Conservation (phyloP, 2,329 filamentous ascomycete species). For the Alternaria alternata region DNA sequence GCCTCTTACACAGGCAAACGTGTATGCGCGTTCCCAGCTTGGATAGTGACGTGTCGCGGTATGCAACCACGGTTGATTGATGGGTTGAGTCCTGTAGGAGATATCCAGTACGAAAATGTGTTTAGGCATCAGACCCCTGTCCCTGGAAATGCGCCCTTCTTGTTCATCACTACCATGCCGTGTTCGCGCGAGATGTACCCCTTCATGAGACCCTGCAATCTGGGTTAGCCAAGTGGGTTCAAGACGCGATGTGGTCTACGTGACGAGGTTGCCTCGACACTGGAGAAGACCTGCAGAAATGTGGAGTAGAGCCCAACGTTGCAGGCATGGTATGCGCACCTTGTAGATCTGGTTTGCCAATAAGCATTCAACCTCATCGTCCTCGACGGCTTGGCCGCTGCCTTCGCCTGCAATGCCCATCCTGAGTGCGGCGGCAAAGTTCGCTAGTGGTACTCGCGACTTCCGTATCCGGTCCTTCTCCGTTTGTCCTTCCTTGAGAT, state of each 20-base stretch:
- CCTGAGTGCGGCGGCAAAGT: slow-evolving; percentile 86
- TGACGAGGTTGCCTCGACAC: slow-evolving; percentile 20
- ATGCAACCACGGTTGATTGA: slow-evolving; percentile 15
- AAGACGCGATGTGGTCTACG: slow-evolving; percentile 5
- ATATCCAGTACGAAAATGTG: slow-evolving; percentile 16
- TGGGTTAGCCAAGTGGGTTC: slow-evolving; percentile 26
- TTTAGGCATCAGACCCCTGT: slow-evolving; percentile 69
- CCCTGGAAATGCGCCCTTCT: slow-evolving; percentile 90
- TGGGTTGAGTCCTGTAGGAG: slow-evolving; percentile 14
- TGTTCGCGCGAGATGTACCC: slow-evolving; percentile 95
- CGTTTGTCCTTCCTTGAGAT: slow-evolving; percentile 72
- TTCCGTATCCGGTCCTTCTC: slow-evolving; percentile 68
- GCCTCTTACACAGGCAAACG: not conserved
- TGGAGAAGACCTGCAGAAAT: not conserved
- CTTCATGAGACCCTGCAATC: slow-evolving; percentile 84
- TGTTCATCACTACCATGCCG: slow-evolving; percentile 90
- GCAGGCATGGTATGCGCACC: slow-evolving; percentile 60
- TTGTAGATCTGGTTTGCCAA: slow-evolving; percentile 98
- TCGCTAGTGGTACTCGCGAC: slow-evolving; percentile 80
- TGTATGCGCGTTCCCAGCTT: not conserved
- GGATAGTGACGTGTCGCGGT: slow-evolving; percentile 15
- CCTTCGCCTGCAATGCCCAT: slow-evolving; percentile 68
- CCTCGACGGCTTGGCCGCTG: slow-evolving; percentile 70
- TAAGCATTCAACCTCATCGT: slow-evolving; percentile 94
- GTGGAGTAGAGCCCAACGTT: not conserved